A percentile compares a stretch with the other conserved stretches of the same genome.
phyloP scores from a whole-genome alignment of 2,329 filamentous ascomycete genomes.

The Aschersonia sp. region DNA sequence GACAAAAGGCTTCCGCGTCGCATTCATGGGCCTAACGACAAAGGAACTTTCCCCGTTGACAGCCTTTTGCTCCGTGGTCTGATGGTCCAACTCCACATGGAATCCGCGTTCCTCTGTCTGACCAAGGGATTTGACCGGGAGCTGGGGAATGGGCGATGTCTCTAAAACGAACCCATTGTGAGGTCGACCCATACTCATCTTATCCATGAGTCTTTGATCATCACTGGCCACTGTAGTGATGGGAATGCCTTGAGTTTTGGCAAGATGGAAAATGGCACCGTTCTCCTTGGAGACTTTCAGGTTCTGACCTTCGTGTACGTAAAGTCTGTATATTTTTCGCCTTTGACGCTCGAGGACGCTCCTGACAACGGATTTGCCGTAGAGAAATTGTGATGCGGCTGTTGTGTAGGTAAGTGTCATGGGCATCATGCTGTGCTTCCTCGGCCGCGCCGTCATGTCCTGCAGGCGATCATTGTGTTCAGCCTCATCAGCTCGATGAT shows the following conservation, averaged over 20 bases:
- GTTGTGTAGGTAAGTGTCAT: conserved; percentile 49
- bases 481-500: not conserved
- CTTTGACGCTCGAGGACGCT: conserved; percentile 55
- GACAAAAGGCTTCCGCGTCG: conserved; percentile 48
- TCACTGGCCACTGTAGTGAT: conserved; percentile 44
- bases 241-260: conserved; percentile 32
- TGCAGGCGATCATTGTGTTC: not conserved
- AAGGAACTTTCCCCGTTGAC: conserved; percentile 57
- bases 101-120: conserved; percentile 38
- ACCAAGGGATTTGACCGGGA: conserved; percentile 48
- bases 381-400: conserved; percentile 81
- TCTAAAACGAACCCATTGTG: conserved; percentile 88
- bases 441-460: conserved; percentile 1
- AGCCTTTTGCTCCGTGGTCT: conserved; percentile 57
- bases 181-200: conserved; percentile 67
- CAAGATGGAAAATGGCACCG: conserved; percentile 27
- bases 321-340: conserved; percentile 71
- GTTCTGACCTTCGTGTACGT: conserved; percentile 51
- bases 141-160: conserved; percentile 64
- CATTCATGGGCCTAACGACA: conserved; percentile 13
- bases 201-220: conserved; percentile 60
- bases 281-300: conserved; percentile 34
- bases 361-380: conserved; percentile 67
- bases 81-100: conserved; percentile 43
- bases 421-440: conserved; percentile 18